A percentile compares a stretch with the other conserved stretches of the same genome.
phyloP scores from a whole-genome alignment of 179 eudicot genomes.

The Vitellaria paradoxa region DNA sequence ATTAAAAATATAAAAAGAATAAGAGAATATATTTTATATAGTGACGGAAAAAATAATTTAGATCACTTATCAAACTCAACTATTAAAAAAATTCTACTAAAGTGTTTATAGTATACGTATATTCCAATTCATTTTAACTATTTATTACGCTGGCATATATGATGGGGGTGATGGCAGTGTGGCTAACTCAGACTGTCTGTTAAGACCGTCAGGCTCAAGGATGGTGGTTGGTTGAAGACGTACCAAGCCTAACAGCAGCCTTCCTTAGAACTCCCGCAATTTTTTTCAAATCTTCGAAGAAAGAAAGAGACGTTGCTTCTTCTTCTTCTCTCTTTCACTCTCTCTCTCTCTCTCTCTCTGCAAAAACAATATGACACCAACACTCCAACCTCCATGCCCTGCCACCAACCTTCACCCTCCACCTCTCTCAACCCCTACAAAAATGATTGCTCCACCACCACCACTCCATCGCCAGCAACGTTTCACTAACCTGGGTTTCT shows the following conservation, averaged over 20 bases:
- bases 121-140: too few relatives aligned
- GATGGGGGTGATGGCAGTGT: neutral
- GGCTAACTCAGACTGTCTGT: too few relatives aligned
- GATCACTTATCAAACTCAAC: too few relatives aligned
- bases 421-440: slow-evolving; percentile 20
- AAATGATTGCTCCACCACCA: slow-evolving; percentile 19
- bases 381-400: slow-evolving; percentile 23
- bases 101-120: too few relatives aligned
- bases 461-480: slow-evolving; percentile 19
- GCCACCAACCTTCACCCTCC: slow-evolving; percentile 35
- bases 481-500: neutral
- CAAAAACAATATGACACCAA: slow-evolving; percentile 32
- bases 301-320: slow-evolving; percentile 53
- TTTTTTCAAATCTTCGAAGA: slow-evolving; percentile 29
- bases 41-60: too few relatives aligned
- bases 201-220: slow-evolving; percentile 6
- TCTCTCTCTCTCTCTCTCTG: slow-evolving; percentile 6
- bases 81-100: too few relatives aligned
- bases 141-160: too few relatives aligned
- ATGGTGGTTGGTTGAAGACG: slow-evolving; percentile 56
- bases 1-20: too few relatives aligned
- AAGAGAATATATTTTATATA: too few relatives aligned
- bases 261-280: slow-evolving; percentile 87
- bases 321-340: slow-evolving; percentile 27
- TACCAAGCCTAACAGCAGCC: slow-evolving; percentile 44